These are phyloP conservation scores for Saprolegnia diclina DNA, from an alignment of 352 stramenopile genomes.

Conservation along the genomic window DNA sequence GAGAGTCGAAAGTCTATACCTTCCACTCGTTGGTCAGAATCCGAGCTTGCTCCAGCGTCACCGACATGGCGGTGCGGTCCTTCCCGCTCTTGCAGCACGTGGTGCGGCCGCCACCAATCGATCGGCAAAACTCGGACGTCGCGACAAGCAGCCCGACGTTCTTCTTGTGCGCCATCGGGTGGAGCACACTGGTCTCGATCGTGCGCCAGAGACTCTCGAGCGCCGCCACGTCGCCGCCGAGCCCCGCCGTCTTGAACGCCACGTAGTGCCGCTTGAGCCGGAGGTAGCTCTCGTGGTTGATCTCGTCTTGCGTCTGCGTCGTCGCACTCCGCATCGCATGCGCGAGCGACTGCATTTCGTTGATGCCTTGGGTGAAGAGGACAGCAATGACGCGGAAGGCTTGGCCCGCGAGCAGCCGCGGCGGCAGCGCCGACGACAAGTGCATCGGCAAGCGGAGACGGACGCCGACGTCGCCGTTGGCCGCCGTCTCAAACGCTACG, in stretches of 20 bases:
- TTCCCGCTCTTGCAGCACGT: conserved; percentile 98
- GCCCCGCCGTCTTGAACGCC: conserved; percentile 18
- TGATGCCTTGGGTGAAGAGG: conserved; percentile 72
- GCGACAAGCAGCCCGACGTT: conserved; percentile 74
- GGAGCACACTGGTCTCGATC: conserved; percentile 71
- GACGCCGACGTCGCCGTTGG: neutral
- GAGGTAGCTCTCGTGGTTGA: conserved; percentile 64
- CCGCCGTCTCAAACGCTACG: neutral
- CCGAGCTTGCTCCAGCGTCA: conserved; percentile 90
- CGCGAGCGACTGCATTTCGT: conserved; percentile 74
- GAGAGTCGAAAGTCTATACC: too few species aligned
- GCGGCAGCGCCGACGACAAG: conserved; percentile 36
- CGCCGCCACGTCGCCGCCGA: conserved; percentile 40
- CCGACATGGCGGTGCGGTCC: conserved; percentile 96
- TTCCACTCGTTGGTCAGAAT: conserved; percentile 28
- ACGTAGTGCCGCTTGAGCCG: conserved; percentile 5
- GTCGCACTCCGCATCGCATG: conserved; percentile 59
- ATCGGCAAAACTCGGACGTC: conserved; percentile 74
- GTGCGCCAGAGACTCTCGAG: conserved; percentile 58
- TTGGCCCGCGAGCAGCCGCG: conserved; percentile 33
- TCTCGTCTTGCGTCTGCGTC: conserved; percentile 64
- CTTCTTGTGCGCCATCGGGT: conserved; percentile 62
- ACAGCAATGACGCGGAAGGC: conserved; percentile 57
- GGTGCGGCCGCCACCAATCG: conserved; percentile 86
- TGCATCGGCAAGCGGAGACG: neutral